Evolutionary conservation across 2,329 filamentous ascomycete genomes (phyloP), one percentile per base, ranked within the genome.

Genomic region (Hypomyces perniciosus): DNA sequence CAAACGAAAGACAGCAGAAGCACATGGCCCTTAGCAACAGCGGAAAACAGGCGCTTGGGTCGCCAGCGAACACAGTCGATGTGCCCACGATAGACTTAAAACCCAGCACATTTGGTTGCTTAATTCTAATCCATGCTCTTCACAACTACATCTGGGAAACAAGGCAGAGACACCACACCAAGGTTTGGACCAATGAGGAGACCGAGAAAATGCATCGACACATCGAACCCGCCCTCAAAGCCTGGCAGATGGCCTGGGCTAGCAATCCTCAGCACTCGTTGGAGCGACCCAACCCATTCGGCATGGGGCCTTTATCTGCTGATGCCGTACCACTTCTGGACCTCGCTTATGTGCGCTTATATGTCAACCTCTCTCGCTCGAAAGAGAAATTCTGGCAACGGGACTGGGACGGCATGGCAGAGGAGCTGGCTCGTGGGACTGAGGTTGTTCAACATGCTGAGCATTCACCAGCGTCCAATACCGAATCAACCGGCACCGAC

Each of bases 121-220:
- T 96, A 30, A 80, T 96, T 5, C 72, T 99, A 56, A 96, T 97
- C 65, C 92, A 96, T 64, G 91, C 93, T 4, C 76, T 97, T 27
- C 93, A 97, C 71, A 96, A 96, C 60, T 96, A 96, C 68, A 96
- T 97, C 41, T 97, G 93, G 93, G 92, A 97, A 69, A 96, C 91
- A 0, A 80, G 92, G 27, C 91, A 96, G 68, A 79, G 90, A 47
- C 91, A 96, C 60, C 85, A 91, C 60, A 90, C 88, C 59, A 85
- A 90, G 55, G 77, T 90, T 44, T 96, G 92, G 92, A 95, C 90
- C 2, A 83, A 85, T 33, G 86, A 92, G 57, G 92, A 97, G 68
- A 95, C 90, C 0, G 91, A 97, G 59, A 90, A 90, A 57, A 95
- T 97, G 90, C 91, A 96, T 65, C 82, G 87, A 2, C 90, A 96